Percentiles rank a stretch among this genome's conserved stretches.
phyloP scores from a whole-genome alignment of 345 rosid species.

The Brassica napus region DNA sequence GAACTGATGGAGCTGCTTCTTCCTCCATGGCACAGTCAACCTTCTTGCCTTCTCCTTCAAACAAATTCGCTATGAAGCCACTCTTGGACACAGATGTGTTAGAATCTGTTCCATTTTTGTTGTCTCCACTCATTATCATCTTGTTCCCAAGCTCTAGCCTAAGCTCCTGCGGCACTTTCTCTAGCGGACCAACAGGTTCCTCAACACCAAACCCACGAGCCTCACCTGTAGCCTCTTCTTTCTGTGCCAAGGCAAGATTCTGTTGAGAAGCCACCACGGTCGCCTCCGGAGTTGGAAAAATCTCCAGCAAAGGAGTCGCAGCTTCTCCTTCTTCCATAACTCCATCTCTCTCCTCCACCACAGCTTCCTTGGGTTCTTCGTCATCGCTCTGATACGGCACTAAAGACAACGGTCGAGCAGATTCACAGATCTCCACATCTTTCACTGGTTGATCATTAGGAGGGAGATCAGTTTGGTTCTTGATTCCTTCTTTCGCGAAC shows the following conservation, averaged over 20 bases:
- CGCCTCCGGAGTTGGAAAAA: conserved; percentile 32
- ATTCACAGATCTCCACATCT: conserved; percentile 36
- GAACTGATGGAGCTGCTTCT: conserved; percentile 21
- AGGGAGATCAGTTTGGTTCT: conserved; percentile 40
- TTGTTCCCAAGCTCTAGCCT: conserved; percentile 41
- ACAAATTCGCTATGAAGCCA: conserved; percentile 24
- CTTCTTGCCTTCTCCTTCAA: conserved; percentile 28
- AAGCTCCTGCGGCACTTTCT: conserved; percentile 37
- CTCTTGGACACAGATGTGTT: not conserved
- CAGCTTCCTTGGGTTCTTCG: conserved; percentile 32
- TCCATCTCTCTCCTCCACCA: not conserved
- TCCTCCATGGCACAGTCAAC: conserved; percentile 9
- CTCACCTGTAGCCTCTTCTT: conserved; percentile 16
- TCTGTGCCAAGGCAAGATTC: conserved; percentile 22
- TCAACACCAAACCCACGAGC: conserved; percentile 36
- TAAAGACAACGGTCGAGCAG: conserved; percentile 31
- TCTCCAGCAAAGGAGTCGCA: conserved; percentile 29
- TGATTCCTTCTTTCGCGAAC: conserved; percentile 48
- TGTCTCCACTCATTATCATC: conserved; percentile 20
- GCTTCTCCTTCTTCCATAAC: conserved; percentile 11
- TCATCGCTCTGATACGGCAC: conserved; percentile 26
- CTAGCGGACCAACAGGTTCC: conserved; percentile 26
- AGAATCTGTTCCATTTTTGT: not conserved
- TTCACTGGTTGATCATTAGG: conserved; percentile 36
- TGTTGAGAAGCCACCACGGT: conserved; percentile 21